These are phyloP conservation scores for Chalara sp. DNA, from an alignment of 2,329 filamentous ascomycete genomes.

Conservation along the genomic window DNA sequence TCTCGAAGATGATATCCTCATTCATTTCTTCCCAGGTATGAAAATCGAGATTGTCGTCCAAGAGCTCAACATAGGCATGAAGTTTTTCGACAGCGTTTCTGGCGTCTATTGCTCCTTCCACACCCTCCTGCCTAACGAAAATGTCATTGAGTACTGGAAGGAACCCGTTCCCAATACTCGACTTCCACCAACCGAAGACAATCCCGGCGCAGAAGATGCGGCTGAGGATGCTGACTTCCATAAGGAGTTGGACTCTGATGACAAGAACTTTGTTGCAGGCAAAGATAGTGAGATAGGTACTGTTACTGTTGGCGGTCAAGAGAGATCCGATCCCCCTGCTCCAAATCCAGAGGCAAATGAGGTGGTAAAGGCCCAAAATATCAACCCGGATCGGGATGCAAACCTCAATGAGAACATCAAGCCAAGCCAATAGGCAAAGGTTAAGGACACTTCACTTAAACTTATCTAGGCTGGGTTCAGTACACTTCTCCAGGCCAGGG, in stretches of 20 bases:
- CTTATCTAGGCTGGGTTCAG: too few species aligned
- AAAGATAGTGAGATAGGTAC: too few species aligned
- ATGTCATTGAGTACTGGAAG: constrained; percentile 59
- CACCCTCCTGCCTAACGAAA: constrained; percentile 58
- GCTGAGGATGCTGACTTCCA: constrained; percentile 10
- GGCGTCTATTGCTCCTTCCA: constrained; percentile 56
- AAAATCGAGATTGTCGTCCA: constrained; percentile 51
- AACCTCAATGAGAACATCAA: too few species aligned
- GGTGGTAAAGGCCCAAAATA: too few species aligned
- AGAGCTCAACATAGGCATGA: constrained; percentile 51
- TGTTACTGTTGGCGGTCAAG: too few species aligned
- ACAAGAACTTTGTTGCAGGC: neutral
- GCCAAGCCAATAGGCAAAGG: too few species aligned
- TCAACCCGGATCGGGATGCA: too few species aligned
- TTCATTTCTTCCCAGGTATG: constrained; percentile 56
- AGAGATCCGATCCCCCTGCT: too few species aligned
- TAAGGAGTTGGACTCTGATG: neutral
- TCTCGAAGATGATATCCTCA: constrained; percentile 56
- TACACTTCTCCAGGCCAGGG: too few species aligned
- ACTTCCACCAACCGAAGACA: constrained; percentile 23
- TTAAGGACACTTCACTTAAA: too few species aligned
- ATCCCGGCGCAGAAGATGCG: constrained; percentile 23
- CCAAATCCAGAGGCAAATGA: too few species aligned
- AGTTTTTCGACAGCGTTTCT: constrained; percentile 55
- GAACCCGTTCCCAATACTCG: constrained; percentile 35